These are phyloP conservation scores for Fraxinus greggii DNA, from an alignment of 305 asterid species.

Conservation along the genomic window DNA sequence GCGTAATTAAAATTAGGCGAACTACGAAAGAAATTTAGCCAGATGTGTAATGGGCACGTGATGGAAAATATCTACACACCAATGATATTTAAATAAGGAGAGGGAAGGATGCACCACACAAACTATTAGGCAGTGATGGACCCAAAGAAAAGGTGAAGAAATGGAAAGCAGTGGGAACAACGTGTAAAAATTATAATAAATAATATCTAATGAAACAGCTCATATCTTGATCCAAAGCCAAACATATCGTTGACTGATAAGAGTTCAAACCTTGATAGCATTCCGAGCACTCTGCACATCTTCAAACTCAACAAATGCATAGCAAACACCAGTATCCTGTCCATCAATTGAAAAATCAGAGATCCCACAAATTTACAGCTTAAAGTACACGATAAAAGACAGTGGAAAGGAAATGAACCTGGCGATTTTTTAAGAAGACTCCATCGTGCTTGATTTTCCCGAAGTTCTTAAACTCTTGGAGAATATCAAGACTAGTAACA, in stretches of 20 bases:
- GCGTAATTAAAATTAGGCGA: neutral
- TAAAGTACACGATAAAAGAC: neutral
- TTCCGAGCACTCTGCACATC: slow-evolving; percentile 42
- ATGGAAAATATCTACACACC: neutral
- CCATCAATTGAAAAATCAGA: slow-evolving; percentile 18
- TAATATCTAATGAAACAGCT: neutral
- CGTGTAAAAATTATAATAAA: neutral
- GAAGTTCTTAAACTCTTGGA: slow-evolving; percentile 66
- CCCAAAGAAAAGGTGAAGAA: neutral
- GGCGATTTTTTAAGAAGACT: slow-evolving; percentile 63
- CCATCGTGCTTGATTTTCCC: slow-evolving; percentile 82
- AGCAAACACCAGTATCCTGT: slow-evolving; percentile 45
- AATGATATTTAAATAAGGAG: neutral
- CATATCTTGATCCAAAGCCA: neutral
- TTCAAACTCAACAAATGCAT: slow-evolving; percentile 51
- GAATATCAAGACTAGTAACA: slow-evolving; percentile 56
- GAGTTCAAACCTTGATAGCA: slow-evolving; percentile 40
- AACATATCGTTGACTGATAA: neutral
- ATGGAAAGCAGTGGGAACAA: neutral
- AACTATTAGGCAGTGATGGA: neutral
- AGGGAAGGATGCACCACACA: neutral
- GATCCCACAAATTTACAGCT: neutral
- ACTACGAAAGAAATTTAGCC: neutral
- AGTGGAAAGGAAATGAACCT: slow-evolving; percentile 27
- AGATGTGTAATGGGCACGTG: neutral